Base-by-base conservation (phyloP, 2,329 filamentous ascomycete species). In the Xylariaceae sp. region DNA sequence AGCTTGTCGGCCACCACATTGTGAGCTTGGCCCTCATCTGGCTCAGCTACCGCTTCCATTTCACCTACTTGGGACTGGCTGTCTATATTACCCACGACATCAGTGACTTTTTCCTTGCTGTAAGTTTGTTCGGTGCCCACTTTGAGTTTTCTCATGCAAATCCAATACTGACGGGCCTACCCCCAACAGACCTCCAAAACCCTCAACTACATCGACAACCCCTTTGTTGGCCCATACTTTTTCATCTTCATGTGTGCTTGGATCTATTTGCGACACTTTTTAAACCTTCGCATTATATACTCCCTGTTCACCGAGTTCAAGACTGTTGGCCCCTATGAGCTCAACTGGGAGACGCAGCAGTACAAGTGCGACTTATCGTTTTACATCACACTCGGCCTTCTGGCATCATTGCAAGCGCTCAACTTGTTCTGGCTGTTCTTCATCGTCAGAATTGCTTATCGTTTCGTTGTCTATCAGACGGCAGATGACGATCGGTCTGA, bases 31-130 rank as follows among this genome's bases (percentile, higher is more conserved):
- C 83, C 16, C 76, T 97, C 54, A 95, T 97, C 53, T 84, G 69
- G 44, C 70, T 91, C 59, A 93, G 87, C 70, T 97, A 96, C 69
- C 82, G 89, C 47, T 97, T 95, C 73, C 90, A 97, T 67, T 97
- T 96, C 65, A 94, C 89, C 16, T 91, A 95, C 67, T 94, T 97
- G 63, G 90, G 90, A 19, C 69, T 96, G 41, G 87, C 89, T 16
- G 89, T 97, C 26, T 97, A 95, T 66, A 89, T 93, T 48, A 95
- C 90, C 9, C 89, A 95, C 65, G 90, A 97, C 61, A 87, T 96
- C 48, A 89, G 84, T 45, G 90, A 96, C 64, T 95, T 96, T 69
- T 96, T 96, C 78, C 77, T 96, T 34, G 90, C 91, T 29, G 87
- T 90, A 78, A 67, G 83, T 68, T 24, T 3, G 8, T 32, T 37